Percentiles rank a stretch among this genome's conserved stretches.
These are phyloP conservation scores for Dactylellina parvicollis DNA, from an alignment of 2,329 filamentous ascomycete genomes.

Conservation along the genomic window DNA sequence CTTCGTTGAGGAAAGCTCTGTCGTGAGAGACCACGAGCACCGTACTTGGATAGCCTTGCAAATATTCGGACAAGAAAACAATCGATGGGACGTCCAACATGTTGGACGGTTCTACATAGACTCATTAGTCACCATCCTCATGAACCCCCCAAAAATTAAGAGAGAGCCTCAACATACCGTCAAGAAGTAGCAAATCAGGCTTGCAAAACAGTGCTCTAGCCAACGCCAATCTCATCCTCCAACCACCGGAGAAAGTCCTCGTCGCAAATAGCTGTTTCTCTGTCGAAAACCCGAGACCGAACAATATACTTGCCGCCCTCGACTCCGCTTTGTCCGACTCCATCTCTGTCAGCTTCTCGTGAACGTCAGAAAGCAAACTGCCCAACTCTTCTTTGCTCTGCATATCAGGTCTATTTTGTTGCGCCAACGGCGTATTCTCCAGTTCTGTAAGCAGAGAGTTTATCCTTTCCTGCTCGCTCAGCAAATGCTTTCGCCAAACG, in stretches of 20 bases:
- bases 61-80: conserved; percentile 94
- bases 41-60: conserved; percentile 92
- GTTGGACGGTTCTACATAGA: conserved; percentile 84
- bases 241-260: conserved; percentile 98
- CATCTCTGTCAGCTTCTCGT: conserved; percentile 94
- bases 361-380: conserved; percentile 87
- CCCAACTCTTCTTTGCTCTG: conserved; percentile 81
- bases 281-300: conserved; percentile 93
- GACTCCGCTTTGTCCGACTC: conserved; percentile 98
- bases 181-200: conserved; percentile 91
- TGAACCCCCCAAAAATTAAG: neutral
- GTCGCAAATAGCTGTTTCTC: conserved; percentile 93
- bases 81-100: conserved; percentile 99
- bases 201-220: conserved; percentile 97
- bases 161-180: conserved; percentile 66
- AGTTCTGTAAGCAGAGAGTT: conserved; percentile 77
- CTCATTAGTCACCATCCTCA: conserved; percentile 29
- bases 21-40: conserved; percentile 98
- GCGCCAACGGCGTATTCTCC: conserved; percentile 65
- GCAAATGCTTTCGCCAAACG: conserved; percentile 95
- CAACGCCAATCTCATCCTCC: conserved; percentile 96
- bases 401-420: conserved; percentile 50
- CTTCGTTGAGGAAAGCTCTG: conserved; percentile 97
- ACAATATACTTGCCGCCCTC: conserved; percentile 91
- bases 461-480: conserved; percentile 89